Evolutionary conservation across 192 early-diverging fungal species (phyloP), one percentile per base, ranked within the genome.

Genomic region (Coemansia reversa): DNA sequence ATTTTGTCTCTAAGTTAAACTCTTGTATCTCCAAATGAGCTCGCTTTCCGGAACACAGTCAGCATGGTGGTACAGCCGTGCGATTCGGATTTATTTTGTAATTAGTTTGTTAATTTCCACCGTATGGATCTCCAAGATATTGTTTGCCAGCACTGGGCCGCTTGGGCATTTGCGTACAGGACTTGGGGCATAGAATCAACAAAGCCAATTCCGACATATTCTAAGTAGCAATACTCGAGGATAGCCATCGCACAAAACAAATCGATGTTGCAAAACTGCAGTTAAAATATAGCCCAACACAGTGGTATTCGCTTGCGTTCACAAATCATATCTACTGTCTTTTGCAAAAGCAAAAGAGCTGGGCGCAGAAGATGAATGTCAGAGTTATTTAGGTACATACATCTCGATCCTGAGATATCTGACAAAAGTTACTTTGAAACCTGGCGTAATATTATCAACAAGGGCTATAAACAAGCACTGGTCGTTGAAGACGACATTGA

Each of bases 401-500:
- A 67, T 30, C 39, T 74, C 19, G 65, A 67, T 19, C 65, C 19
- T 35, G 54, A 74, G n/a, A 55, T 80, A 58, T 74, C 71, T 20
- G 58, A 45, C 62, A 45, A 55, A 8, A 62, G 27, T 14, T 74
- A 84, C 51, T 47, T 80, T 42, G 69, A 76, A 24, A 50, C 61
- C 6, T 81, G 74, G 72, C 70, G 65, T 30, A 68, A 80, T 53
- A 82, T 84, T 47, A 74, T 82, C 30, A 67, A 66, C 58, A 62
- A 59, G 20, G 71, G 66, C 3, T 66, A 69, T 60, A 51, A 55
- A 3, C 67, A 57, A 9, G 75, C 79, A 2, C 60, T 84, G 9
- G 58, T 84, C 4, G 16, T 82, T 20, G 83, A 84, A 25, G 83
- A 84, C 50, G 75, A 84, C 52, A 47, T 84, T 3, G 79, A 84